phyloP scores from a whole-genome alignment of 176 grass and related monocot species.

The Oryza meyeriana region DNA sequence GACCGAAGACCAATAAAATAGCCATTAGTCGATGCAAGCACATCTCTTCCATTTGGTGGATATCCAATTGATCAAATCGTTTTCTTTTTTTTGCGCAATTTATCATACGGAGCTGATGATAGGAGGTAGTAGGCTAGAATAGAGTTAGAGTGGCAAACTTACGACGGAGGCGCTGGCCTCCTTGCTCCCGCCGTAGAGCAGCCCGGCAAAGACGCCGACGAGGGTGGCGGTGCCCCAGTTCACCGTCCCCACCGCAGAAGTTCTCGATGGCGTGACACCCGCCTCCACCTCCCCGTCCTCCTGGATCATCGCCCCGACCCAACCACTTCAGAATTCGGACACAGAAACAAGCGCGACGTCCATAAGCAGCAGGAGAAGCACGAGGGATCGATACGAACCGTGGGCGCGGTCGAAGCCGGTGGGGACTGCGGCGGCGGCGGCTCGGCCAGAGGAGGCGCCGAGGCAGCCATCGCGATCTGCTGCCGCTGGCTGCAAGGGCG shows the following conservation, averaged over 20 bases:
- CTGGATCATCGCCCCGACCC: conserved; percentile 24
- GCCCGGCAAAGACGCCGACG: conserved; percentile 70
- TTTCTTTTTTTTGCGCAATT: not conserved
- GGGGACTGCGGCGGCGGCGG: not conserved
- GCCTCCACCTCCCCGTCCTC: conserved; percentile 16
- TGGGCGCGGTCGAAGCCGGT: not conserved
- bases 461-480: conserved; percentile 19
- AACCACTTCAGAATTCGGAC: not conserved
- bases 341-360: not conserved
- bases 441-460: conserved; percentile 18
- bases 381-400: not conserved
- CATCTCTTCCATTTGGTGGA: not conserved
- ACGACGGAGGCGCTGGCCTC: conserved; percentile 75
- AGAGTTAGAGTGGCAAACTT: conserved; percentile 31
- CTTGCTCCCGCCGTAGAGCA: conserved; percentile 84
- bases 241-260: conserved; percentile 35
- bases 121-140: not conserved
- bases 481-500: not conserved
- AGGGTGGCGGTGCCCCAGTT: conserved; percentile 83
- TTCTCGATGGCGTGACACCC: not conserved
- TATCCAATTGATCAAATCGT: not conserved
- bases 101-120: not conserved
- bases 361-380: not conserved
- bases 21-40: not conserved
- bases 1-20: not conserved